A percentile compares a stretch with the other conserved stretches of the same genome.
These are phyloP conservation scores for Mucor velutinosus DNA, from an alignment of 371 early-diverging fungal genomes.

Conservation along the genomic window DNA sequence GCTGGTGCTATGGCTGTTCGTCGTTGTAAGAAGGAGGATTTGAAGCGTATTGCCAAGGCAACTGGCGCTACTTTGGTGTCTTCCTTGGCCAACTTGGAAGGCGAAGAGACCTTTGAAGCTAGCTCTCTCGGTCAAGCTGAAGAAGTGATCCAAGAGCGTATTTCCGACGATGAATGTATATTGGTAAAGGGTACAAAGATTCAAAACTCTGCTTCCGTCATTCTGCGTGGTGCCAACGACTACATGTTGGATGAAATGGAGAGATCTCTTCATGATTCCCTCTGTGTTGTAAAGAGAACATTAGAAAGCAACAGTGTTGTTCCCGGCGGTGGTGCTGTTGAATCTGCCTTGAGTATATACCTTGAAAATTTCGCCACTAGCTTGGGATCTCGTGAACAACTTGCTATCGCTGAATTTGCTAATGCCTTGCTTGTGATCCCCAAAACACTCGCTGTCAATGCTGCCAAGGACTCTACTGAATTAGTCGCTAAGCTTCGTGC, in stretches of 20 bases:
- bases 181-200: slow-evolving; percentile 94
- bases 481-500: slow-evolving; percentile 95
- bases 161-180: slow-evolving; percentile 98
- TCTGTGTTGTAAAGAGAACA: slow-evolving; percentile 98
- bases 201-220: slow-evolving; percentile 89
- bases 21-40: slow-evolving; percentile 97
- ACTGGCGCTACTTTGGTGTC: slow-evolving; percentile 96
- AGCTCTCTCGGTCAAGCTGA: slow-evolving; percentile 94
- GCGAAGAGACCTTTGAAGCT: slow-evolving; percentile 95
- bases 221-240: slow-evolving; percentile 99
- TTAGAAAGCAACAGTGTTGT: slow-evolving; percentile 97
- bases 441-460: slow-evolving; percentile 98
- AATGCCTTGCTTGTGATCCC: slow-evolving; percentile 97
- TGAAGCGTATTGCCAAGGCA: slow-evolving; percentile 97
- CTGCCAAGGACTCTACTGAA: slow-evolving; percentile 98
- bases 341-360: slow-evolving; percentile 96
- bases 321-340: slow-evolving; percentile 99
- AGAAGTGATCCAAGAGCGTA: slow-evolving; percentile 95
- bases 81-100: slow-evolving; percentile 97
- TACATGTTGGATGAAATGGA: slow-evolving; percentile 99
- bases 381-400: slow-evolving; percentile 87
- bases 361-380: slow-evolving; percentile 98
- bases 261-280: slow-evolving; percentile 96
- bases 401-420: slow-evolving; percentile 98
- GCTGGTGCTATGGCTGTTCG: slow-evolving; percentile 93